Evolutionary conservation across 129 eudicot species (phyloP).

Genomic region (Apium graveolens): DNA sequence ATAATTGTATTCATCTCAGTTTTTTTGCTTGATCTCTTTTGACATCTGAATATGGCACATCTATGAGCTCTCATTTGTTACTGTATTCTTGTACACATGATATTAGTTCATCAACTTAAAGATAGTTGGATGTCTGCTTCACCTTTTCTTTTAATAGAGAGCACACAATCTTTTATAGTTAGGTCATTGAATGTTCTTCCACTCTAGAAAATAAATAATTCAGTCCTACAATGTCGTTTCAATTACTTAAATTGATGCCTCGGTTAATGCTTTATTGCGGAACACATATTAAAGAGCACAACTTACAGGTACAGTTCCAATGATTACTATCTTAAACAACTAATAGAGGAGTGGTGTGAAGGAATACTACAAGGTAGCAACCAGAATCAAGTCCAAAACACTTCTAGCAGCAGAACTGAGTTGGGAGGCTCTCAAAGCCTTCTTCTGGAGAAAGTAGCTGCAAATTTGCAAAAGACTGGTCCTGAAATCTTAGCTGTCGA

Average conservation of each 20-base stretch:
- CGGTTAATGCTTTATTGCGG: neutral
- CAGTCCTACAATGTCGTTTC: neutral
- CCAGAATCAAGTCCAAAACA: slow-evolving; percentile 21
- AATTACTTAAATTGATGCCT: neutral
- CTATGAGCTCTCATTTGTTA: neutral
- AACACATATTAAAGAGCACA: neutral
- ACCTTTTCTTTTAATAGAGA: neutral
- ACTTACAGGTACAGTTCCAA: slow-evolving; percentile 65
- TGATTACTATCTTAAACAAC: slow-evolving; percentile 84
- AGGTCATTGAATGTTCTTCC: neutral
- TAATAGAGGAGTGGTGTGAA: slow-evolving; percentile 98
- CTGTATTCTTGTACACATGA: neutral
- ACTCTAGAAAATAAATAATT: neutral
- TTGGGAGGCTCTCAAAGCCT: slow-evolving; percentile 47
- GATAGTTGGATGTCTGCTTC: neutral
- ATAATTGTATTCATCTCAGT: neutral
- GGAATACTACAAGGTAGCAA: slow-evolving; percentile 59
- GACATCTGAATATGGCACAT: neutral
- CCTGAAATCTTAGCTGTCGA: slow-evolving; percentile 50
- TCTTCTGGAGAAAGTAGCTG: slow-evolving; percentile 84
- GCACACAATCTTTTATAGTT: neutral
- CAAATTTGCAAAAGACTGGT: slow-evolving; percentile 55
- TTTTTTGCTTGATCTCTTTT: slow-evolving; percentile 1
- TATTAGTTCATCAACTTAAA: neutral
- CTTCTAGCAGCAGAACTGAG: slow-evolving; percentile 35